Conservation (phyloP, 176 grass and related monocot species). For the sorghum (Sorghum bicolor) region DNA sequence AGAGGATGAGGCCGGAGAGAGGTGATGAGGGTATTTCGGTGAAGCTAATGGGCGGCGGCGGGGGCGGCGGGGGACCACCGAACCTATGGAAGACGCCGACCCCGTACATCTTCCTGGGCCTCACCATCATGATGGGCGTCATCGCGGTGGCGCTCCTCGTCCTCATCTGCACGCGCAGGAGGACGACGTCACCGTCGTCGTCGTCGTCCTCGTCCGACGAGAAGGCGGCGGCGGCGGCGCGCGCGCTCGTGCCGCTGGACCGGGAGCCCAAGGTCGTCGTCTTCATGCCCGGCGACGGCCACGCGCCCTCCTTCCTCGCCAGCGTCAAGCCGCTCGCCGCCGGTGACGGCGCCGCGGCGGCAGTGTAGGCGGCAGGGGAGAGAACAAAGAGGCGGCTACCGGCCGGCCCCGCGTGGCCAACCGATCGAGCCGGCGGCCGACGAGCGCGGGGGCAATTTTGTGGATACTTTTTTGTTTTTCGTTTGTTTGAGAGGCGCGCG, state of each 20-base stretch:
- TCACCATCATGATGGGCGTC: slow-evolving; percentile 31
- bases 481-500: too few species aligned
- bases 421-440: too few species aligned
- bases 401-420: background rate
- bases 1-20: background rate
- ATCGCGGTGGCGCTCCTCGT: slow-evolving; percentile 37
- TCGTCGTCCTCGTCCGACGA: background rate
- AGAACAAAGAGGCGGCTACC: too few species aligned
- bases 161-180: slow-evolving; percentile 37
- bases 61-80: background rate
- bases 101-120: slow-evolving; percentile 40
- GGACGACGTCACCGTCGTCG: background rate
- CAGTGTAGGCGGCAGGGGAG: background rate
- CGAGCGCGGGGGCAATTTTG: slow-evolving; percentile 34
- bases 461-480: too few species aligned
- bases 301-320: slow-evolving; percentile 41
- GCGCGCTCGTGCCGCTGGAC: slow-evolving; percentile 30
- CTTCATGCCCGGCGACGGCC: slow-evolving; percentile 36
- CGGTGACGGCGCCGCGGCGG: background rate
- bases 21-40: background rate
- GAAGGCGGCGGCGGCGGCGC: background rate
- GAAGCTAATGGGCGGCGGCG: background rate
- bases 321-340: slow-evolving; percentile 24
- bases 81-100: slow-evolving; percentile 41
- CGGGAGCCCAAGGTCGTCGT: slow-evolving; percentile 43